phyloP scores from a whole-genome alignment of 2,329 filamentous ascomycete genomes.

The Emergomyces pasteurianus region DNA sequence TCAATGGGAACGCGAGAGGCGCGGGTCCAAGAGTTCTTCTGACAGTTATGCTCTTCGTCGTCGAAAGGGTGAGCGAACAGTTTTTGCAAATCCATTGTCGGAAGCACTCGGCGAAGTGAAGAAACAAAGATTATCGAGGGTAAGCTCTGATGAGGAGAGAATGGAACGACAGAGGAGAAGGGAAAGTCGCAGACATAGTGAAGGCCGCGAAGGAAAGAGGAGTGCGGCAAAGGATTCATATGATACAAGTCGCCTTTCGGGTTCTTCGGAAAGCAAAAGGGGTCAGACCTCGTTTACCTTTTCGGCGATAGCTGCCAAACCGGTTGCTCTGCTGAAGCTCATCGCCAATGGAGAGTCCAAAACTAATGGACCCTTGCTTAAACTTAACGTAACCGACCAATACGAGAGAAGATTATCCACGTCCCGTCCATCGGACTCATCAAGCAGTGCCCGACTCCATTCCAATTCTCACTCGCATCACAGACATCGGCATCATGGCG shows the following conservation, averaged over 20 bases:
- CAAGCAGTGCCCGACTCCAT: slow-evolving; percentile 19
- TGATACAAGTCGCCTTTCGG: slow-evolving; percentile 14
- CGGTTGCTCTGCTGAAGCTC: slow-evolving; percentile 16
- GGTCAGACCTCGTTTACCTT: slow-evolving; percentile 19
- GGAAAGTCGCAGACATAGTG: slow-evolving; percentile 6
- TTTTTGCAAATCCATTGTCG: slow-evolving; percentile 23
- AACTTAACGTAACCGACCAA: slow-evolving; percentile 23
- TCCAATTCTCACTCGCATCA: slow-evolving; percentile 14
- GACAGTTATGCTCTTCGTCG: slow-evolving; percentile 23
- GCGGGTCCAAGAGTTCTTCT: slow-evolving; percentile 25
- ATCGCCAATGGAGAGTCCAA: slow-evolving; percentile 31
- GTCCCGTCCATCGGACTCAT: slow-evolving; percentile 19
- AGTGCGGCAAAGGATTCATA: slow-evolving; percentile 5
- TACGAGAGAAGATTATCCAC: slow-evolving; percentile 11
- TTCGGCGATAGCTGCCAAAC: slow-evolving; percentile 12
- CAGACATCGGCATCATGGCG: slow-evolving; percentile 11
- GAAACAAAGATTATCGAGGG: slow-evolving; percentile 15
- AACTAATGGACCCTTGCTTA: slow-evolving; percentile 27
- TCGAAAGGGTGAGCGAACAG: slow-evolving; percentile 22
- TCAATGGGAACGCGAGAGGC: slow-evolving; percentile 21
- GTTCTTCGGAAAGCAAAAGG: slow-evolving; percentile 15
- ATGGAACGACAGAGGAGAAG: slow-evolving; percentile 15
- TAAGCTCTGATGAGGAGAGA: slow-evolving; percentile 19
- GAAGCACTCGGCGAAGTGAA: slow-evolving; percentile 26
- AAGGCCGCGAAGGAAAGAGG: slow-evolving; percentile 12